A percentile compares a stretch with the other conserved stretches of the same genome.
phyloP scores from a whole-genome alignment of 441 rosid species.

The Erysimum cheiri region DNA sequence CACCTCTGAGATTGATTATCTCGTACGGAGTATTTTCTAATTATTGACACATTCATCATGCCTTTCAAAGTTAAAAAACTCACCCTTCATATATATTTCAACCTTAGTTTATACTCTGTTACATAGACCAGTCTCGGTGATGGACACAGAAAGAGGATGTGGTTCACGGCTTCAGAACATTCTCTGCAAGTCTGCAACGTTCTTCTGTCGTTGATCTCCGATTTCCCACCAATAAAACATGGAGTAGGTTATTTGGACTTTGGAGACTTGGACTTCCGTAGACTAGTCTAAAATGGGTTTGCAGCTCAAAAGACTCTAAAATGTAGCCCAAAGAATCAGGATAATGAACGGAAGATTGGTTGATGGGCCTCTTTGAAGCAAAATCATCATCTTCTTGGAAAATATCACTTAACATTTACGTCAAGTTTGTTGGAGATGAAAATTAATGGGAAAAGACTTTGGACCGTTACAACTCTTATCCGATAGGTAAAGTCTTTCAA shows the following conservation, averaged over 20 bases:
- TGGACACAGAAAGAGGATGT: neutral
- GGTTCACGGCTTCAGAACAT: constrained; percentile 1
- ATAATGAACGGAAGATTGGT: neutral
- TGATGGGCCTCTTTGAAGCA: constrained; percentile 10
- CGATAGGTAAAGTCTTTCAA: neutral
- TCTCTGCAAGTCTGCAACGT: neutral
- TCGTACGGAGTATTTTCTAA: neutral
- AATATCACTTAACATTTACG: neutral
- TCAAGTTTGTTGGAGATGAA: neutral
- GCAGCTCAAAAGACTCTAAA: neutral
- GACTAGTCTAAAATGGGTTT: no score
- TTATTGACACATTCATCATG: neutral
- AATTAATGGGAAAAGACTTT: neutral
- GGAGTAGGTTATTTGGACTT: neutral
- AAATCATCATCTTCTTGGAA: neutral
- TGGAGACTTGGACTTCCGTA: no score
- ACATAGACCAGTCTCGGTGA: neutral
- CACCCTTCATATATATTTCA: neutral
- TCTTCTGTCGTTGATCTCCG: neutral
- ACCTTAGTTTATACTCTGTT: constrained; percentile 1
- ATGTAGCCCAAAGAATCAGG: constrained; percentile 4
- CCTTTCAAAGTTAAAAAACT: neutral
- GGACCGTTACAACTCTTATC: constrained; percentile 12
- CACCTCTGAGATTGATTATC: neutral
- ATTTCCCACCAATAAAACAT: neutral